Percentiles rank a stretch among this genome's conserved stretches.
These are phyloP conservation scores for Stachybotrys chlorohalonatus DNA, from an alignment of 2,329 filamentous ascomycete species.

Conservation along the genomic window DNA sequence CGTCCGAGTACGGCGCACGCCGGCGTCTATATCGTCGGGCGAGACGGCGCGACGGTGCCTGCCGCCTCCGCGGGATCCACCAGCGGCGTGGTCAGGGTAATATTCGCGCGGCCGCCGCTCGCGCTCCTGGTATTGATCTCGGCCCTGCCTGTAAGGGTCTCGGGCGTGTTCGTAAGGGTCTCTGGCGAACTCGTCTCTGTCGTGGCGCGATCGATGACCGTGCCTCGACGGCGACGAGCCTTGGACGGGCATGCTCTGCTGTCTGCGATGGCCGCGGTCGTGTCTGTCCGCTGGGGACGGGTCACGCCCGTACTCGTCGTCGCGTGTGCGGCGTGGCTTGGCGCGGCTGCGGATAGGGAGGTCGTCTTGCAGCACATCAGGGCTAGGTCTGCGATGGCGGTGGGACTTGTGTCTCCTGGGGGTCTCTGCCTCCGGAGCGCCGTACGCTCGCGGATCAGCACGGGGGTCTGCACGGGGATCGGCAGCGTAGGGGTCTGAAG, in stretches of 20 bases:
- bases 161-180: constrained; percentile 1
- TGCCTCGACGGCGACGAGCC: background rate
- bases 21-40: background rate
- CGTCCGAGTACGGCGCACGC: background rate
- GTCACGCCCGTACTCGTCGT: constrained; percentile 1
- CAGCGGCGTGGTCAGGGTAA: background rate
- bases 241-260: background rate
- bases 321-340: background rate
- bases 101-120: background rate
- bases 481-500: constrained; percentile 7
- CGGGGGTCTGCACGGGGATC: background rate
- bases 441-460: background rate
- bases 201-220: background rate
- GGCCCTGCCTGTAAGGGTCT: background rate
- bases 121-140: background rate
- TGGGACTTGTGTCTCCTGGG: constrained; percentile 15
- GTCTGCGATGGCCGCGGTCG: background rate
- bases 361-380: constrained; percentile 5
- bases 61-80: background rate
- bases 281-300: constrained; percentile 4
- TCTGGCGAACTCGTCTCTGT: background rate
- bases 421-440: background rate
- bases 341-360: constrained; percentile 2
- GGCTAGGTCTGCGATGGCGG: constrained; percentile 7
- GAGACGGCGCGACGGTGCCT: background rate